phyloP scores from a whole-genome alignment of 1,284 basidiomycete genomes.

The Bothia castanella region DNA sequence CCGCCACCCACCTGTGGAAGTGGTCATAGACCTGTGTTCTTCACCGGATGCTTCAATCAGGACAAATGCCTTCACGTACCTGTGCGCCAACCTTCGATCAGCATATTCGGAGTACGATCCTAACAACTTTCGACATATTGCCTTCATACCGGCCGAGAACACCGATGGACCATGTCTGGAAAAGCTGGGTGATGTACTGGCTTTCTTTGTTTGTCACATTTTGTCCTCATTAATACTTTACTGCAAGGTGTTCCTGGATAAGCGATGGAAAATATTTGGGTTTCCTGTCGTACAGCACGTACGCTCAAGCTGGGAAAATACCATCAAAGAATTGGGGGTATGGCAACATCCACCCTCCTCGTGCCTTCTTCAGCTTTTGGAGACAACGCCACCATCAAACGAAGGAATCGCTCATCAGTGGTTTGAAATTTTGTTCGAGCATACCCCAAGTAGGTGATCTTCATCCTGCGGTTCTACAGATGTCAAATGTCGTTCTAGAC shows the following conservation, averaged over 20 bases:
- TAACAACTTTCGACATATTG: conserved; percentile 45
- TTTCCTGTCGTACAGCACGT: conserved; percentile 62
- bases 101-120: conserved; percentile 64
- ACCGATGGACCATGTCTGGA: conserved; percentile 45
- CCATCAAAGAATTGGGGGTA: conserved; percentile 66
- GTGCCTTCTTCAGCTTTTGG: conserved; percentile 59
- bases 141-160: conserved; percentile 78
- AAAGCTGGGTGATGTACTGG: conserved; percentile 62
- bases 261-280: conserved; percentile 68
- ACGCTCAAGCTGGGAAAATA: conserved; percentile 47
- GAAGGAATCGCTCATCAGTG: conserved; percentile 50
- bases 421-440: conserved; percentile 43
- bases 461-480: too few relatives aligned
- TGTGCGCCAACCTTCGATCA: conserved; percentile 61
- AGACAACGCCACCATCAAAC: conserved; percentile 56
- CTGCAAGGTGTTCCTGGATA: conserved; percentile 65
- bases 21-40: conserved; percentile 65
- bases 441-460: neutral
- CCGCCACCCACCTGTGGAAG: conserved; percentile 64
- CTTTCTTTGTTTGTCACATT: too few relatives aligned
- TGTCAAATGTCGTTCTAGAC: neutral
- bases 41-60: conserved; percentile 44
- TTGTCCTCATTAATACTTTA: neutral
- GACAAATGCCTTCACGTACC: conserved; percentile 62
- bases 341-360: conserved; percentile 65